phyloP scores from a whole-genome alignment of 768 basidiomycete species.

The Termitomyces sp. region DNA sequence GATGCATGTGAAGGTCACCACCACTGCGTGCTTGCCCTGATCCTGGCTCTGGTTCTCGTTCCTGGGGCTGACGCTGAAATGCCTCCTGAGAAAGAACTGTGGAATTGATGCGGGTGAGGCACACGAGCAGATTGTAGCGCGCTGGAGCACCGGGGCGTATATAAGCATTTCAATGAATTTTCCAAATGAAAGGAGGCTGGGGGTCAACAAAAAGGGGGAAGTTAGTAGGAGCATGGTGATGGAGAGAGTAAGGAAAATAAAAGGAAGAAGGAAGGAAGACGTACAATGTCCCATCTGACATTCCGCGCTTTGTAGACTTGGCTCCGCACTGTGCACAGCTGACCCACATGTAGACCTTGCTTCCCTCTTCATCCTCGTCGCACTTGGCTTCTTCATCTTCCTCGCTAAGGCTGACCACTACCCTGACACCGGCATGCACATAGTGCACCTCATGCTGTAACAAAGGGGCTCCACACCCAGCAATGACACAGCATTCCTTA shows the following conservation, averaged over 20 bases:
- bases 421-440: neutral
- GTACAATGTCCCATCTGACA: slow-evolving; percentile 43
- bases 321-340: neutral
- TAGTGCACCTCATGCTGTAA: neutral
- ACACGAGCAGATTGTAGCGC: neutral
- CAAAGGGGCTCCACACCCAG: no score
- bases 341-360: neutral
- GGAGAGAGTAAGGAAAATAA: no score
- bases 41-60: no score
- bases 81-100: slow-evolving; percentile 25
- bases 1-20: neutral
- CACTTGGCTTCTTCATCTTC: no score
- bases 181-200: slow-evolving; percentile 47
- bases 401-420: no score
- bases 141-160: slow-evolving; percentile 35
- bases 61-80: slow-evolving; percentile 21
- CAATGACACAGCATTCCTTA: no score
- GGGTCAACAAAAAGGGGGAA: no score
- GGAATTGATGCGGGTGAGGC: neutral
- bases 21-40: neutral
- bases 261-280: slow-evolving; percentile 16
- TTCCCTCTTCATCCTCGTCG: no score
- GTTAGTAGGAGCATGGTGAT: no score
- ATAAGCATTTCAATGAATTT: slow-evolving; percentile 53
- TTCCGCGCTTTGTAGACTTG: neutral